Evolutionary conservation across 495 filamentous ascomycete genomes (phyloP).

Genomic region (Cetradonia linearis): DNA sequence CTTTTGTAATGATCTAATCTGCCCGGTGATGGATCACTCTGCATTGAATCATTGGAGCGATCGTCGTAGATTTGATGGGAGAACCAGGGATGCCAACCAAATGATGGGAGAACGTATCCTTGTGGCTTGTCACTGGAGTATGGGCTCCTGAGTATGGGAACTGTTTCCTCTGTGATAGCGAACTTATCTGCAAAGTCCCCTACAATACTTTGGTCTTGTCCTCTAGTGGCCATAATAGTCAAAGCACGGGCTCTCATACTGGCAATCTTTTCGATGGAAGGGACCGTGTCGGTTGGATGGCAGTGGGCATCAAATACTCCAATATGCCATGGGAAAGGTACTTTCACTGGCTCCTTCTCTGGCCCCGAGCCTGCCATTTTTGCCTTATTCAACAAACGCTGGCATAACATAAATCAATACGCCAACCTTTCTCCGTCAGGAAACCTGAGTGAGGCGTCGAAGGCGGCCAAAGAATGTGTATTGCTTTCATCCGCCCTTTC

Average conservation of each 20-base stretch:
- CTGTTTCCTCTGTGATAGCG: conserved; percentile 28
- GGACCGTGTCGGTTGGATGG: conserved; percentile 95
- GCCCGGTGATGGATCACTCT: conserved; percentile 14
- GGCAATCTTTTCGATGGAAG: conserved; percentile 54
- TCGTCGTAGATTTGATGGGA: conserved; percentile 77
- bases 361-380: neutral
- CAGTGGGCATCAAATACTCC: conserved; percentile 91
- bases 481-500: too few relatives aligned
- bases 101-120: conserved; percentile 59
- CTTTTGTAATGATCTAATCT: conserved; percentile 61
- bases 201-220: conserved; percentile 80
- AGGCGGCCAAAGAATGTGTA: too few relatives aligned
- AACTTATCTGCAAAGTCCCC: conserved; percentile 48
- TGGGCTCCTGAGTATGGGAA: conserved; percentile 1
- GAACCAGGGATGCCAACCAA: conserved; percentile 99
- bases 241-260: conserved; percentile 67
- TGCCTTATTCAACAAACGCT: neutral
- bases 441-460: too few relatives aligned
- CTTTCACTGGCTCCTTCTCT: neutral
- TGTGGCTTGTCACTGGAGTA: conserved; percentile 23
- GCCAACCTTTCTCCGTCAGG: too few relatives aligned
- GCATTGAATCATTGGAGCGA: conserved; percentile 17
- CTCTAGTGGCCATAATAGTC: conserved; percentile 82
- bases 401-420: too few relatives aligned
- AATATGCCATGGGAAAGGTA: conserved; percentile 68